Evolutionary conservation across 495 filamentous ascomycete genomes (phyloP).

Genomic region (Hyphodiscus hymeniophilus): DNA sequence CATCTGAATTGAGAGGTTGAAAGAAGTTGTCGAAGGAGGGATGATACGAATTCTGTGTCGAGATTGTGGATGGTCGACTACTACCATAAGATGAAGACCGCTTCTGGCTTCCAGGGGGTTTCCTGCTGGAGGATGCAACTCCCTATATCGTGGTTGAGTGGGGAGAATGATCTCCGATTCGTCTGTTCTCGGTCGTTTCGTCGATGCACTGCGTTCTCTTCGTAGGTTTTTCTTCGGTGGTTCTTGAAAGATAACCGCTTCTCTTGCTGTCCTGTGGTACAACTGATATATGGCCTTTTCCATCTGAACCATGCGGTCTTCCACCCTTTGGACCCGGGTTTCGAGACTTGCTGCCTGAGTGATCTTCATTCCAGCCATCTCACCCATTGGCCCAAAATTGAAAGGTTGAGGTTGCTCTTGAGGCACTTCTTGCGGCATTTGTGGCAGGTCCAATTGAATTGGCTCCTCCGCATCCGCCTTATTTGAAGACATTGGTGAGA

Average conservation of each 20-base stretch:
- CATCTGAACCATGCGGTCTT: conserved; percentile 37
- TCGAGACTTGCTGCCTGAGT: conserved; percentile 44
- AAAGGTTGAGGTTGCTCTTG: conserved; percentile 41
- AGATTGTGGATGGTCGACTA: conserved; percentile 17
- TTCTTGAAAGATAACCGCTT: conserved; percentile 9
- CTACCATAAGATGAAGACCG: conserved; percentile 24
- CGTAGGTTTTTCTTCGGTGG: conserved; percentile 11
- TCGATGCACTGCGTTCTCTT: conserved; percentile 4
- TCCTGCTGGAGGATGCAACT: conserved; percentile 12
- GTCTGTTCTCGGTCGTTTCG: conserved; percentile 9
- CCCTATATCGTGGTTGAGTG: conserved; percentile 21
- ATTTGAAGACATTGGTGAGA: conserved; percentile 41
- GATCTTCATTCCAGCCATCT: conserved; percentile 45
- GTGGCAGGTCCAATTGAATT: conserved; percentile 19
- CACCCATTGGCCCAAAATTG: conserved; percentile 36
- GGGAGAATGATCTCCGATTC: conserved; percentile 22
- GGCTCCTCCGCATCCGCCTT: conserved; percentile 33
- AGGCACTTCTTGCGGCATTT: conserved; percentile 21
- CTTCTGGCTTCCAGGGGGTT: conserved; percentile 27
- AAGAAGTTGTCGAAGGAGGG: conserved; percentile 32
- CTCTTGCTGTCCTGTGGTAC: neutral
- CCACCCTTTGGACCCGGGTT: conserved; percentile 35
- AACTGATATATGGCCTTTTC: conserved; percentile 37
- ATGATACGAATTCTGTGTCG: conserved; percentile 15
- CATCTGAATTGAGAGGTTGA: conserved; percentile 25